phyloP scores from a whole-genome alignment of 208 protist species.

The Trypanosoma melophagium region DNA sequence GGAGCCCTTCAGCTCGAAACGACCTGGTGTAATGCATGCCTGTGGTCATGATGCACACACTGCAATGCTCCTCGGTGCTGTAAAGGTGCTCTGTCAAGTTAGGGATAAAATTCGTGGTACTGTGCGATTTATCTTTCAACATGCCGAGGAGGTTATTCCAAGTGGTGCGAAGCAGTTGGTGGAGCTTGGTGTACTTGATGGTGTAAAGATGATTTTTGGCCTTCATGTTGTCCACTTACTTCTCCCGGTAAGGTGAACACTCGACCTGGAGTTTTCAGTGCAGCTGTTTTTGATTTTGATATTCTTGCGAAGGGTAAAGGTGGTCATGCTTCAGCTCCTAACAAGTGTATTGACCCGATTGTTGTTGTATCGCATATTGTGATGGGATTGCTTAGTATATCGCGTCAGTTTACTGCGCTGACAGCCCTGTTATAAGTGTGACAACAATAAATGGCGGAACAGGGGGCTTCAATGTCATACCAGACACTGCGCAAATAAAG shows the following conservation, averaged over 20 bases:
- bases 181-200: conserved; percentile 46
- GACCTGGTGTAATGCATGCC: conserved; percentile 66
- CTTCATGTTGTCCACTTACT: conserved; percentile 34
- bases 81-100: conserved; percentile 61
- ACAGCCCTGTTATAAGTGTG: conserved; percentile 59
- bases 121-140: conserved; percentile 77
- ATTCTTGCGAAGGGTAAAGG: conserved; percentile 62
- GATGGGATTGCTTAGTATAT: conserved; percentile 49
- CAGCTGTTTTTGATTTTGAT: conserved; percentile 64
- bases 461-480: conserved; percentile 77
- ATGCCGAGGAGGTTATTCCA: conserved; percentile 64
- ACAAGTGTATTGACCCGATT: conserved; percentile 70
- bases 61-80: conserved; percentile 69
- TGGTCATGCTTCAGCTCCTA: conserved; percentile 68
- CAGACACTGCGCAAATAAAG: conserved; percentile 59
- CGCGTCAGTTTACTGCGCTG: conserved; percentile 60
- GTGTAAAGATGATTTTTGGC: conserved; percentile 60
- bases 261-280: conserved; percentile 40
- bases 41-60: conserved; percentile 71
- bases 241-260: conserved; percentile 28
- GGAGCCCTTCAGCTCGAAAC: conserved; percentile 61
- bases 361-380: conserved; percentile 54
- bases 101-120: conserved; percentile 51
- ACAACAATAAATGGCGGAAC: conserved; percentile 57
- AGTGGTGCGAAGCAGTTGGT: conserved; percentile 59